phyloP scores from a whole-genome alignment of 768 basidiomycete genomes.

The Clitopilus passeckerianus region DNA sequence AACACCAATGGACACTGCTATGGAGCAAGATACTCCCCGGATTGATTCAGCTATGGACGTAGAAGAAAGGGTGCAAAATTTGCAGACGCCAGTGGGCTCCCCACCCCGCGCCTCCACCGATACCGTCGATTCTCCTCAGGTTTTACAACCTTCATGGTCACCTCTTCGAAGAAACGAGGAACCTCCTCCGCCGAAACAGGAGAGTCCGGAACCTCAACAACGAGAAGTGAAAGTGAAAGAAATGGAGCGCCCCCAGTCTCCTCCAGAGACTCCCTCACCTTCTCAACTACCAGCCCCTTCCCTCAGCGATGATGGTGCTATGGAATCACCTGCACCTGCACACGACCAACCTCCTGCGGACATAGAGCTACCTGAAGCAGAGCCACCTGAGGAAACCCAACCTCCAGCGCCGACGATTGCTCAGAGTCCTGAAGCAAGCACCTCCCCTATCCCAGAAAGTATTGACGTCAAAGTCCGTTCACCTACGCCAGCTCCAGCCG shows the following conservation, averaged over 20 bases:
- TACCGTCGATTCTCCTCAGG: neutral
- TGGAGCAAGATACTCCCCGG: neutral
- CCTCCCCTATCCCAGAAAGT: neutral
- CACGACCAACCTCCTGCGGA: no score
- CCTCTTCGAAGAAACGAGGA: neutral
- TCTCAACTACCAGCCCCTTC: no score
- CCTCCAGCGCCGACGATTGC: no score
- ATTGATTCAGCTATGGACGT: neutral
- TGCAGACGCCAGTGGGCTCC: neutral
- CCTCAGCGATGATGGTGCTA: no score
- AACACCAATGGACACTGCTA: neutral
- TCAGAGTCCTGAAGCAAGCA: neutral
- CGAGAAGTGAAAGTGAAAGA: neutral
- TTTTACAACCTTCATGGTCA: neutral
- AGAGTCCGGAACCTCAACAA: neutral
- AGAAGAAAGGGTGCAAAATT: neutral
- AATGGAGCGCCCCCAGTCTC: neutral
- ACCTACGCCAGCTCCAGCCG: conserved; percentile 8
- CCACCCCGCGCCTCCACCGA: neutral
- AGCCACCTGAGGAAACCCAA: no score
- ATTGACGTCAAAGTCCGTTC: neutral
- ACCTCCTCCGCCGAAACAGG: neutral
- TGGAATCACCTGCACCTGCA: no score
- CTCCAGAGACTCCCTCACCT: no score
- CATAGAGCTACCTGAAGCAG: no score